Evolutionary conservation across 176 grass and related monocot species (phyloP).

Genomic region (Phyllostachys edulis): DNA sequence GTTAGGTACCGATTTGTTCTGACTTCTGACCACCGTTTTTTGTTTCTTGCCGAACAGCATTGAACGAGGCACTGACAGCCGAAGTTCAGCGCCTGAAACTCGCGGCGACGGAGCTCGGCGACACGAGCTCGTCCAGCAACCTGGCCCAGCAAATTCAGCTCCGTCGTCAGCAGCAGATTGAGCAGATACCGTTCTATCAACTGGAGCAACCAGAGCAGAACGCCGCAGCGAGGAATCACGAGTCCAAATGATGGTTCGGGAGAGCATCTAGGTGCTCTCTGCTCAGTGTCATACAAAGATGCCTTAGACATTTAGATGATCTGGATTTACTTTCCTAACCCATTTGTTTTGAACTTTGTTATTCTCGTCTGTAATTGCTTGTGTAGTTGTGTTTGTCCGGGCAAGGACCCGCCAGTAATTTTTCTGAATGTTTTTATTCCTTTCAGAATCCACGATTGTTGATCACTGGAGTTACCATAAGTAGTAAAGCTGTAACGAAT

Average conservation of each 20-base stretch:
- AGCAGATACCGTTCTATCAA: conserved; percentile 69
- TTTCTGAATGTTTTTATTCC: conserved; percentile 40
- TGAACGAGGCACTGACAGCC: conserved; percentile 80
- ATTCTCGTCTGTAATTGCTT: conserved; percentile 37
- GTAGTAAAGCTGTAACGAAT: conserved; percentile 25
- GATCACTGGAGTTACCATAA: conserved; percentile 16
- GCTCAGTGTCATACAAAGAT: neutral
- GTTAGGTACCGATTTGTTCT: neutral
- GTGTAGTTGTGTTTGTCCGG: conserved; percentile 27
- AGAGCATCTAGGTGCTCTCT: neutral
- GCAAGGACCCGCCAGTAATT: conserved; percentile 26
- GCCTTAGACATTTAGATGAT: conserved; percentile 33
- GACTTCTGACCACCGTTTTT: neutral
- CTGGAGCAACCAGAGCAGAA: conserved; percentile 64
- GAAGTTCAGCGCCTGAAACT: conserved; percentile 92
- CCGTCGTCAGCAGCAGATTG: conserved; percentile 47
- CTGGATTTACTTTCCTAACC: conserved; percentile 50
- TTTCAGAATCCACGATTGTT: conserved; percentile 41
- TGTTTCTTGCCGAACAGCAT: conserved; percentile 39
- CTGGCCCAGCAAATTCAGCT: conserved; percentile 55
- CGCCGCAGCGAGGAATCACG: conserved; percentile 34
- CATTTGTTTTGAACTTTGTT: conserved; percentile 45
- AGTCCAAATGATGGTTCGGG: conserved; percentile 36
- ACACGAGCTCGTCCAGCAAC: conserved; percentile 46
- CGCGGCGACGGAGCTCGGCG: conserved; percentile 42